Conservation (phyloP, 83 land plant species). For the Picea mariana region DNA sequence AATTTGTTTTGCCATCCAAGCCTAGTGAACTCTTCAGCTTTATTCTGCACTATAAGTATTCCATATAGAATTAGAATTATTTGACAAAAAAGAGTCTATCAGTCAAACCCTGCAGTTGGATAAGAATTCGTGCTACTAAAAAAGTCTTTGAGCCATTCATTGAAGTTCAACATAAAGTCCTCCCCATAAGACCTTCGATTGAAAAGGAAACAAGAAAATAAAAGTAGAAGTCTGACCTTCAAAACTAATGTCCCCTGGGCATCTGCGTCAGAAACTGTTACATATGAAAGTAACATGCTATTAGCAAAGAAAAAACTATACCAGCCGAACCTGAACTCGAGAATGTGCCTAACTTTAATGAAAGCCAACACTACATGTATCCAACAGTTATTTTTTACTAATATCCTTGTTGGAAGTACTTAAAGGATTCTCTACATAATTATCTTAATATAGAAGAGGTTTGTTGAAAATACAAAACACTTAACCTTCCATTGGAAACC, state of each 20-base stretch:
- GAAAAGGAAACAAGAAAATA: not conserved
- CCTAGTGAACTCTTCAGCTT: too few species aligned
- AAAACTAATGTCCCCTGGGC: not conserved
- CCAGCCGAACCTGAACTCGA: not conserved
- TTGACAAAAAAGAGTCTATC: too few species aligned
- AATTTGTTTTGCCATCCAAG: not conserved
- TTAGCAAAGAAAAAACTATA: not conserved
- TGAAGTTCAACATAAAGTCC: not conserved
- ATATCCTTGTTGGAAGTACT: not conserved
- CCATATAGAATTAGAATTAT: too few species aligned
- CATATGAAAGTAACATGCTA: not conserved
- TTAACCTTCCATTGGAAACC: too few species aligned
- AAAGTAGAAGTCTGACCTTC: conserved; percentile 2
- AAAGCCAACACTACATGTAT: not conserved
- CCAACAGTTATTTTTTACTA: not conserved
- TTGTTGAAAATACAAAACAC: too few species aligned
- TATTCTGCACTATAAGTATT: too few species aligned
- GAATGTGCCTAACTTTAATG: not conserved
- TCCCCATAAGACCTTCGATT: not conserved
- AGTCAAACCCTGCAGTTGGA: too few species aligned
- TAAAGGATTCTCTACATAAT: not conserved
- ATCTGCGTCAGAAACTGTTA: conserved; percentile 6
- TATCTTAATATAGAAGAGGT: too few species aligned
- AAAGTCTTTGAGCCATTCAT: not conserved
- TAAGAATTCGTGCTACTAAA: too few species aligned